Conservation (phyloP, 2,329 filamentous ascomycete genomes). For the Knufia petricola region DNA sequence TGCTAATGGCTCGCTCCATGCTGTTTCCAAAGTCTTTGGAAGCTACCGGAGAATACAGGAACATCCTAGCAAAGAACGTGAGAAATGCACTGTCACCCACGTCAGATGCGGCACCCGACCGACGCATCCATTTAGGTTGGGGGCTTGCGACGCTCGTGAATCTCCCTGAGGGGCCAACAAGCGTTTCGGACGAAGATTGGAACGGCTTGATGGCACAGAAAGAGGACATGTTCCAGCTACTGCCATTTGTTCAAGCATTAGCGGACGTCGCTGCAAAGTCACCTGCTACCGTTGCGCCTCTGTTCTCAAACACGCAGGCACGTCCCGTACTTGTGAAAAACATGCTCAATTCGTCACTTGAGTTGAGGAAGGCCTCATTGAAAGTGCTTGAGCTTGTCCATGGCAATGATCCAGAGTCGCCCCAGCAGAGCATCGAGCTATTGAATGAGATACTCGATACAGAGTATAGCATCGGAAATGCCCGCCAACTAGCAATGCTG, state of each 20-base stretch:
- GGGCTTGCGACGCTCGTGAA: neutral
- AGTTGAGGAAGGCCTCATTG: constrained; percentile 63
- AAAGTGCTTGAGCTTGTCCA: constrained; percentile 59
- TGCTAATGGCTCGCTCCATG: constrained; percentile 5
- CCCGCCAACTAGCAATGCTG: constrained; percentile 71
- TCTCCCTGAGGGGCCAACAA: neutral
- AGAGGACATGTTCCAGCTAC: constrained; percentile 35
- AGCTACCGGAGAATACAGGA: neutral
- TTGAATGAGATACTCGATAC: constrained; percentile 76
- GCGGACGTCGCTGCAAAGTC: constrained; percentile 23
- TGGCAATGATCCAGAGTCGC: constrained; percentile 29
- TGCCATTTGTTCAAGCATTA: constrained; percentile 54
- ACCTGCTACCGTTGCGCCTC: neutral
- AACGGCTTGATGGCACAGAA: neutral
- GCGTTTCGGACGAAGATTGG: neutral
- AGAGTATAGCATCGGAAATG: constrained; percentile 64
- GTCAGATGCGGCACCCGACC: neutral
- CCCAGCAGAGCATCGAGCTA: constrained; percentile 44
- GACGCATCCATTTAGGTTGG: constrained; percentile 2
- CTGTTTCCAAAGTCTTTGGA: constrained; percentile 3
- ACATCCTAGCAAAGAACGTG: neutral
- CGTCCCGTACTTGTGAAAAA: constrained; percentile 55
- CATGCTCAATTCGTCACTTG: constrained; percentile 64
- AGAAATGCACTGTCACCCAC: neutral
- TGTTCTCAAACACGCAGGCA: constrained; percentile 14